Conservation (phyloP, 495 filamentous ascomycete genomes). For the Penicillium antarcticum region DNA sequence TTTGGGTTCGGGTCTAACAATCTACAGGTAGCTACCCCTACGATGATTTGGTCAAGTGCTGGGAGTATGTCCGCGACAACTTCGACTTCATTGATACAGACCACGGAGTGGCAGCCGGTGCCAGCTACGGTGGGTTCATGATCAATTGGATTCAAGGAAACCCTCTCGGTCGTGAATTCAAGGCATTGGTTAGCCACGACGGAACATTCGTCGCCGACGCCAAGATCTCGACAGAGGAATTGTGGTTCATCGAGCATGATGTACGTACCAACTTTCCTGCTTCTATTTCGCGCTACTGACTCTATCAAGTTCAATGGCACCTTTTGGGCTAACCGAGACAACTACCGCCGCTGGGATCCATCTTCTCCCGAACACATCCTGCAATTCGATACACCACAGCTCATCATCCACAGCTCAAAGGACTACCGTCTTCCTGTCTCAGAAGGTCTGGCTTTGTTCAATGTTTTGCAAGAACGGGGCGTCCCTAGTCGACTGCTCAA, state of each 20-base stretch:
- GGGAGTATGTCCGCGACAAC: slow-evolving; percentile 47
- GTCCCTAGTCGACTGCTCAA: slow-evolving; percentile 57
- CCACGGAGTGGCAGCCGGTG: slow-evolving; percentile 46
- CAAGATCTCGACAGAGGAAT: slow-evolving; percentile 46
- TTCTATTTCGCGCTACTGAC: slow-evolving; percentile 16
- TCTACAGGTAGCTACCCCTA: slow-evolving; percentile 44
- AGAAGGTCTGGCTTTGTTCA: slow-evolving; percentile 45
- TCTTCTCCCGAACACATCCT: slow-evolving; percentile 32
- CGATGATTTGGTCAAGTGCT: slow-evolving; percentile 51
- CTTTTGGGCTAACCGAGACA: slow-evolving; percentile 38
- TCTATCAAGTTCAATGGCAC: slow-evolving; percentile 38
- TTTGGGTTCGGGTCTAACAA: background rate
- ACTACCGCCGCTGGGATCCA: slow-evolving; percentile 45
- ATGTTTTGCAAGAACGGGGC: slow-evolving; percentile 44
- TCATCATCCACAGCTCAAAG: slow-evolving; percentile 43
- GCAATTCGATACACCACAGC: slow-evolving; percentile 41
- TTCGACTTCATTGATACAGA: slow-evolving; percentile 49
- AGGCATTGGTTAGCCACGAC: slow-evolving; percentile 48
- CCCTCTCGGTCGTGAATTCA: slow-evolving; percentile 49
- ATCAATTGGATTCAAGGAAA: slow-evolving; percentile 58
- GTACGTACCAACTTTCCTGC: slow-evolving; percentile 7
- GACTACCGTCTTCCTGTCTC: slow-evolving; percentile 44
- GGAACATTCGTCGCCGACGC: slow-evolving; percentile 44
- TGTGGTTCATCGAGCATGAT: slow-evolving; percentile 43
- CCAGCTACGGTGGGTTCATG: slow-evolving; percentile 54